Base-by-base conservation (phyloP, 331 rosid species). In the Rosa hybrid region DNA sequence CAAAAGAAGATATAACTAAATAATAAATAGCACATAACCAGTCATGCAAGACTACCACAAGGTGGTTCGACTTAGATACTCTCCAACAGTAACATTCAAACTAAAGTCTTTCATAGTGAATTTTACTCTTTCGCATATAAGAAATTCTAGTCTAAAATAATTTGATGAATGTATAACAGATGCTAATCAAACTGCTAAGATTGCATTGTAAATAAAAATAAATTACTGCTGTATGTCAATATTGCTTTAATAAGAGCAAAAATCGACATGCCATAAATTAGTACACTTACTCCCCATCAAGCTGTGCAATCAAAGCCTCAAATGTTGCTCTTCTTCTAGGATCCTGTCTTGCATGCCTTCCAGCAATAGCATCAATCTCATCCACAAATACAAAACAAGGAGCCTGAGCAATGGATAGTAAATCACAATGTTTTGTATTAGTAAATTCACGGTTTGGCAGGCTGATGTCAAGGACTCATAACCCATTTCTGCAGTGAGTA, bases 311-410 rank as follows among this genome's bases (percentile, higher is more conserved):
- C 88, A 95, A 87, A 77, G 98, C 99, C 87, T 95, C 99, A 88
- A 95, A 95, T 34, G 97, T 91, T 83, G 93, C 97, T 80, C 94
- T 88, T 83, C 98, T 89, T 25, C 97, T 89, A 49, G 98, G 99
- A 89, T 95, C 98, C 81, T 88, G 86, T 82, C 93, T 88, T 44
- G 96, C 95, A 79, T 93, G 99, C 77, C 97, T 91, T 87, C 98
- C 99, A 69, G 99, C 99, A 86, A 95, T 91, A 75, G 99, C 99
- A 57, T 93, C 99, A 78, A 95, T 93, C 90, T 95, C 99, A 93
- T 95, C 97, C 56, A 95, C 98, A 85, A 95, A 95, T 63, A 95
- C 87, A 84, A 95, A 95, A 78, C 90, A 87, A 81, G 99, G 99
- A 82, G 98, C 99, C 98, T 93, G 80, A 80, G 38, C 68, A 80